These are phyloP conservation scores for Oryza nivara DNA, from an alignment of 176 grass and related monocot species.

Conservation along the genomic window DNA sequence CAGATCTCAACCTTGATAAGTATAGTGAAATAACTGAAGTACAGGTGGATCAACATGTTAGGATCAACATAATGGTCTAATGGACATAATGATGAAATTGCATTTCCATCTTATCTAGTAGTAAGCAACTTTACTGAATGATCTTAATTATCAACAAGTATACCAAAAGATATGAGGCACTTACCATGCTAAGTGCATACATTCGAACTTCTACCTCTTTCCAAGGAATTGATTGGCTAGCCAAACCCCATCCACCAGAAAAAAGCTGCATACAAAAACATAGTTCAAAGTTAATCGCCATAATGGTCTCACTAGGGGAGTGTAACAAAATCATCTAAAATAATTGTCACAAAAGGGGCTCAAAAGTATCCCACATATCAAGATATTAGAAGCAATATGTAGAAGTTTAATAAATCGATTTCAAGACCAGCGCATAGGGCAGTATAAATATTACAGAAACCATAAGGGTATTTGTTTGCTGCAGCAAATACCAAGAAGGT, in stretches of 20 bases:
- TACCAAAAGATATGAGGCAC: constrained; percentile 23
- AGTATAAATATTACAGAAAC: not conserved
- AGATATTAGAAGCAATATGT: constrained; percentile 5
- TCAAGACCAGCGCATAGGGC: not conserved
- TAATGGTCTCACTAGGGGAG: constrained; percentile 18
- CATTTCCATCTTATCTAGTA: constrained; percentile 17
- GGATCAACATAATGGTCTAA: constrained; percentile 27
- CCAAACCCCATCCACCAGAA: constrained; percentile 61
- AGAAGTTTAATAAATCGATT: not conserved
- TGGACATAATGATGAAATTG: constrained; percentile 27
- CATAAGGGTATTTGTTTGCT: not conserved
- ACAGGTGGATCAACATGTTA: not conserved
- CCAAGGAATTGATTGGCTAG: constrained; percentile 79
- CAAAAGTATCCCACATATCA: constrained; percentile 18
- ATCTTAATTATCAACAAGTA: not conserved
- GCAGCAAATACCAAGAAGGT: not conserved
- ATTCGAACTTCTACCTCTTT: constrained; percentile 87
- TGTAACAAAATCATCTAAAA: constrained; percentile 22
- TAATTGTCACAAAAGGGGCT: not conserved
- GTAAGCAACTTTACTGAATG: not conserved
- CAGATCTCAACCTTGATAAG: not conserved
- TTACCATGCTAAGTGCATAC: constrained; percentile 90
- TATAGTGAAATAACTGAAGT: not conserved
- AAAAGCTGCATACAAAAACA: constrained; percentile 64
- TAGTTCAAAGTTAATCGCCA: constrained; percentile 26